A percentile compares a stretch with the other conserved stretches of the same genome.
Evolutionary conservation across 192 early-diverging fungal genomes (phyloP).

Genomic region (Gaertneriomyces semiglobifer): DNA sequence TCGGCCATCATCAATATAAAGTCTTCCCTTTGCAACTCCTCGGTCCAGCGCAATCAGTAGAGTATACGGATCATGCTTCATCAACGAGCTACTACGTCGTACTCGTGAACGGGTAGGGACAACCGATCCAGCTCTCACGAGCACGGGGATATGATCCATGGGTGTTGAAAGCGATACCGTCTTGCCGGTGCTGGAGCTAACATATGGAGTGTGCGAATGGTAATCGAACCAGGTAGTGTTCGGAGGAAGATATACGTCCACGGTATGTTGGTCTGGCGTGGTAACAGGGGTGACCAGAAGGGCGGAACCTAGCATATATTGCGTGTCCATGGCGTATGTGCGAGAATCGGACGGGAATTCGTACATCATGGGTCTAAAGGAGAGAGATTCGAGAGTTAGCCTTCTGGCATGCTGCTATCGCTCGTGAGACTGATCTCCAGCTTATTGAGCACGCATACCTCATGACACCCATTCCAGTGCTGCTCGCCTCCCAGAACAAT

Average conservation of each 20-base stretch:
- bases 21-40: conserved; percentile 32
- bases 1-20: neutral
- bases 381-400: no score
- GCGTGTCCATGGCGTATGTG: conserved; percentile 77
- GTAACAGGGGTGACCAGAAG: conserved; percentile 72
- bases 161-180: conserved; percentile 58
- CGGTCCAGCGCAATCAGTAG: conserved; percentile 75
- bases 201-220: conserved; percentile 34
- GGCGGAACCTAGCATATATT: conserved; percentile 86
- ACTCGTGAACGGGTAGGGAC: conserved; percentile 79
- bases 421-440: no score
- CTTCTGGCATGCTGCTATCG: no score
- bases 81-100: conserved; percentile 75
- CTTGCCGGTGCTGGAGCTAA: conserved; percentile 24
- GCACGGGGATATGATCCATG: conserved; percentile 78
- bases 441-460: conserved; percentile 17
- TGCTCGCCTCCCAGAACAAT: conserved; percentile 74
- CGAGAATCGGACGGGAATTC: conserved; percentile 80
- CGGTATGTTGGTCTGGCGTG: conserved; percentile 51
- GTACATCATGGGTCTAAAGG: conserved; percentile 74
- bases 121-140: conserved; percentile 87
- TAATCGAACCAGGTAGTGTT: conserved; percentile 67
- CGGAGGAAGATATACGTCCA: conserved; percentile 71
- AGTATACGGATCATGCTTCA: conserved; percentile 87
- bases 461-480: conserved; percentile 77